These are phyloP conservation scores for Imleria badia DNA, from an alignment of 768 basidiomycete species.

Conservation along the genomic window DNA sequence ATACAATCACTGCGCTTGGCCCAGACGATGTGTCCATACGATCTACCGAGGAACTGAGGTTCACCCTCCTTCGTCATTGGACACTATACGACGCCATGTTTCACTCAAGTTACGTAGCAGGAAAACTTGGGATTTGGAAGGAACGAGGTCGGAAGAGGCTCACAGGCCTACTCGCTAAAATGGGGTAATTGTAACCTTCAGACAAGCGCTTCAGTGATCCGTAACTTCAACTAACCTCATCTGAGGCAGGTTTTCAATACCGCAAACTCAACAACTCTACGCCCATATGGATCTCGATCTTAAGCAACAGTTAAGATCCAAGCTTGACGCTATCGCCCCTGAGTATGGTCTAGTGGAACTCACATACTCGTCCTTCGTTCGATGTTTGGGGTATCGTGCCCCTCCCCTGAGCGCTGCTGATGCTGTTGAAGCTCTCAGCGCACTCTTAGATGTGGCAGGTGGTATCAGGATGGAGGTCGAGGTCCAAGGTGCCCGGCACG, in stretches of 20 bases:
- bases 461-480: conserved; percentile 92
- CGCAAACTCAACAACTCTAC: conserved; percentile 92
- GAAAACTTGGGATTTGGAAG: conserved; percentile 95
- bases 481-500: conserved; percentile 80
- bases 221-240: conserved; percentile 8
- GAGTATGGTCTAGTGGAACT: conserved; percentile 95
- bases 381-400: conserved; percentile 86
- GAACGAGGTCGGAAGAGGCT: conserved; percentile 88
- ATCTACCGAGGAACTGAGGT: conserved; percentile 85
- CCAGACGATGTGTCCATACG: conserved; percentile 87
- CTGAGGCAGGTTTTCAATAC: conserved; percentile 79
- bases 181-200: conserved; percentile 68
- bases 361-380: conserved; percentile 89
- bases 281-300: conserved; percentile 96
- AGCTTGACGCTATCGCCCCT: conserved; percentile 86
- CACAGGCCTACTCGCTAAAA: conserved; percentile 92
- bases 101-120: conserved; percentile 94
- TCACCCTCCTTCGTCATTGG: conserved; percentile 97
- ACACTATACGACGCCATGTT: conserved; percentile 97
- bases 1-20: conserved; percentile 51
- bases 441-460: conserved; percentile 86
- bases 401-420: conserved; percentile 91
- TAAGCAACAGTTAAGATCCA: conserved; percentile 74
- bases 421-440: conserved; percentile 84
- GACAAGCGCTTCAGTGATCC: not conserved